Base-by-base conservation (phyloP, 768 basidiomycete species). In the Boletus sensibilis region DNA sequence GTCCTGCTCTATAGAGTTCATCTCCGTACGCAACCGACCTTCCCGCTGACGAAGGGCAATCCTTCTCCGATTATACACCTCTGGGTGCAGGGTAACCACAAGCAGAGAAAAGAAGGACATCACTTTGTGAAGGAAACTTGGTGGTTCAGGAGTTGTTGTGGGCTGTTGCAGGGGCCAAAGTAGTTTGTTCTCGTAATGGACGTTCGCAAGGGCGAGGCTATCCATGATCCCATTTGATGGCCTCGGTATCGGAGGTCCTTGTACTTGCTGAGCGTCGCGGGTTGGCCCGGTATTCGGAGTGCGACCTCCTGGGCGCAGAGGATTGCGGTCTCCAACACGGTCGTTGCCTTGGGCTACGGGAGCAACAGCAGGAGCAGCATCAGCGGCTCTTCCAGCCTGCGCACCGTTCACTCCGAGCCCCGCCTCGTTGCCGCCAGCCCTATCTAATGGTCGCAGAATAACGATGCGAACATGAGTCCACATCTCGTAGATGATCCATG, bases 401-500 rank as follows among this genome's bases (percentile, higher is more conserved):
- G 42, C 66, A 45, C 56, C 64, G 37, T 70, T 64, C 35, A 38
- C 60, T 45, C 61, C 64, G 25, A 23, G 59, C n/a, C 43, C 64
- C 16, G 61, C 68, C 9, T 50, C 67, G 50, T 67, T 64, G 14
- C 59, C 57, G 27, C 57, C 58, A 45, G 71, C 74, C 56, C 75
- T 78, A 34, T 70, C 67, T 46, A 64, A 29, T 76, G 64, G 47
- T 64, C 81, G 62, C 71, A 72, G 60, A 21, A 79, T 58, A 40
- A 75, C 72, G 33, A 70, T 78, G 38, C 85, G 79, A 55, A 90
- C 79, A 25, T 85, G 85, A 50, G 79, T 81, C 87, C 87, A 89
- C 34, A 87, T 83, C 69, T 91, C 89, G 67, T 88, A 91, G 25
- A 86, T 53, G 68, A 88, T 82, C 87, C 87, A 90, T 2, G 77